phyloP scores from a whole-genome alignment of 192 early-diverging fungal species.

The Entomortierella chlamydospora region DNA sequence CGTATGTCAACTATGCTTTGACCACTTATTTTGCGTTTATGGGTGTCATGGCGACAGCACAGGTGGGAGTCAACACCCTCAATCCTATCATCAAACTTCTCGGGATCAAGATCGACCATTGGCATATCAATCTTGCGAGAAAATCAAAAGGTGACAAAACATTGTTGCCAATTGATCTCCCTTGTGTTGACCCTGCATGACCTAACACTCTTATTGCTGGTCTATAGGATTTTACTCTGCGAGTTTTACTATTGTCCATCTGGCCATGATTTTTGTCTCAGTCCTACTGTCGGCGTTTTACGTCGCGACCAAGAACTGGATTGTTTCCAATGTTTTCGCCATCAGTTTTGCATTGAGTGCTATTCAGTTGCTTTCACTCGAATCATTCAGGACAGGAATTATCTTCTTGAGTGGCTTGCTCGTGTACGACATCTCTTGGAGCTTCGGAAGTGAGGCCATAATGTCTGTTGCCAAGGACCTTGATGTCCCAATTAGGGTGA shows the following conservation, averaged over 20 bases:
- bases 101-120: slow-evolving; percentile 69
- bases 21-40: slow-evolving; percentile 86
- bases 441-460: slow-evolving; percentile 94
- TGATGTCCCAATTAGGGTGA: slow-evolving; percentile 94
- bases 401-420: slow-evolving; percentile 87
- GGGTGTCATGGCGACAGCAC: slow-evolving; percentile 76
- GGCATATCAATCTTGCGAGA: slow-evolving; percentile 73
- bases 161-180: not conserved
- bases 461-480: slow-evolving; percentile 90
- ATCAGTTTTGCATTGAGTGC: slow-evolving; percentile 85
- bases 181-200: not conserved
- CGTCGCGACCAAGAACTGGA: slow-evolving; percentile 89
- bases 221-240: slow-evolving; percentile 61
- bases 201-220: not conserved
- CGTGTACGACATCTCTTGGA: slow-evolving; percentile 96
- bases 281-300: slow-evolving; percentile 77
- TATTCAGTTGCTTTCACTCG: slow-evolving; percentile 85
- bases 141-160: slow-evolving; percentile 65
- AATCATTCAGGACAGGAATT: slow-evolving; percentile 95
- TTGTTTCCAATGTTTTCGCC: slow-evolving; percentile 87
- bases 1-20: slow-evolving; percentile 81
- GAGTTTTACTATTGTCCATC: slow-evolving; percentile 74
- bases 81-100: slow-evolving; percentile 55
- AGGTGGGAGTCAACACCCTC: slow-evolving; percentile 62
- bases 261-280: slow-evolving; percentile 68